These are phyloP conservation scores for Colletotrichum sp. DNA, from an alignment of 2,329 filamentous ascomycete species.

Conservation along the genomic window DNA sequence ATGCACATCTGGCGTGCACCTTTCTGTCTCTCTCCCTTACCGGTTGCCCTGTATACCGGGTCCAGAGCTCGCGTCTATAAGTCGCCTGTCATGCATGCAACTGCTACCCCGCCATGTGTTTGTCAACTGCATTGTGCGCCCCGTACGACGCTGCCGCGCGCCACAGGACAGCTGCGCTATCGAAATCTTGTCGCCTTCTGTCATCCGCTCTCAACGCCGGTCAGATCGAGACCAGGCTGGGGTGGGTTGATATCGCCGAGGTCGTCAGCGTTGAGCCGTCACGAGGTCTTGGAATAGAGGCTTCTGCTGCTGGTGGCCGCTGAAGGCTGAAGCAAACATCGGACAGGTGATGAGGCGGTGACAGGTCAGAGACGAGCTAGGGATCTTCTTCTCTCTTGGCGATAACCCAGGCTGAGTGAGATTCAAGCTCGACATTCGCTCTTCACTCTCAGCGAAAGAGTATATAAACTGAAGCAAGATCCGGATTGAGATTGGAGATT, in stretches of 20 bases:
- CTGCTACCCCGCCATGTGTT: background rate
- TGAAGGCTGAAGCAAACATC: background rate
- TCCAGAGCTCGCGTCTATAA: background rate
- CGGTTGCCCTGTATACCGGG: conserved; percentile 11
- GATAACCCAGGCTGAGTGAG: background rate
- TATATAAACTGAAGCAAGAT: background rate
- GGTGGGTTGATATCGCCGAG: background rate
- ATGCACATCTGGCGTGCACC: background rate
- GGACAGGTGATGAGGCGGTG: background rate
- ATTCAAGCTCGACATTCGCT: background rate
- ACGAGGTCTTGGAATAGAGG: background rate
- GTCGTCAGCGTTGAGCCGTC: background rate
- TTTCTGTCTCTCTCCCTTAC: background rate
- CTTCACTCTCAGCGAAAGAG: background rate
- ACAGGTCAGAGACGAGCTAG: background rate
- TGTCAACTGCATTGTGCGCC: background rate
- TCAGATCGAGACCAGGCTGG: background rate
- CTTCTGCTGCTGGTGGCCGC: background rate
- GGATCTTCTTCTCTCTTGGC: background rate
- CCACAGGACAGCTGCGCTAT: background rate
- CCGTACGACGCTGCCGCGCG: conserved; percentile 4
- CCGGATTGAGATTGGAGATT: background rate
- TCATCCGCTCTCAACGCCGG: background rate
- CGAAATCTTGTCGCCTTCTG: background rate
- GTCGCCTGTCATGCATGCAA: background rate